Evolutionary conservation across 2,329 filamentous ascomycete genomes (phyloP), one percentile per base, ranked within the genome.

Genomic region (Phialophora chinensis): DNA sequence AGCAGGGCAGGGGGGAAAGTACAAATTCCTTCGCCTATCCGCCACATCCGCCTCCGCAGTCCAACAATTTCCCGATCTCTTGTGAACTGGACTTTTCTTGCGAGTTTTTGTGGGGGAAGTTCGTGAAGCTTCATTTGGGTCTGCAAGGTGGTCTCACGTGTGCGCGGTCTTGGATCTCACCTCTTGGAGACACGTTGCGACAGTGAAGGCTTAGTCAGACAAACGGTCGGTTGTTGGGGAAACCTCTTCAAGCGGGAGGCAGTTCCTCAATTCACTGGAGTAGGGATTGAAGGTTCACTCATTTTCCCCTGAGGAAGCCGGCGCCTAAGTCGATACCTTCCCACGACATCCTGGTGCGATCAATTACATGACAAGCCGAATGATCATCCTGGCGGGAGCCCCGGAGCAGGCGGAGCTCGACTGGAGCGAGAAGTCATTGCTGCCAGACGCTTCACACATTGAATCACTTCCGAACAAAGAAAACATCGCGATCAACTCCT

Each of bases 381-480:
- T 70, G 56, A 73, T 73, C 58, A 67, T 72, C 62, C 69, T 73
- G 61, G 67, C 72, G 42, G 72, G 71, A 20, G 72, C 71, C n/a
- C 72, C 72, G 14, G 69, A 69, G 55, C 33, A 66, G 6, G 58
- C 55, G 44, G 66, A 68, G 56, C 71, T 73, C 58, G 71, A 72
- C 42, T 73, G 72, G 72, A 71, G 69, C 60, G 72, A 73, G 50
- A 72, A 72, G 50, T 69, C 68, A 10, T 62, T 72, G 14, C 58
- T 70, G 29, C 66, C 72, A 2, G 63, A 66, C 27, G 55, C 65
- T 27, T 55, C 65, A 17, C 67, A 70, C 57, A 44, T 72, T 20
- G 69, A 71, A 59, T 59, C 63, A 17, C 53, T 69, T 6, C 27
- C 66, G 4, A 53, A 35, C 23, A 54, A 54, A 4, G 50, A 52